Evolutionary conservation across 2,329 filamentous ascomycete species (phyloP).

Genomic region (Coniosporium tulheliwenetii): DNA sequence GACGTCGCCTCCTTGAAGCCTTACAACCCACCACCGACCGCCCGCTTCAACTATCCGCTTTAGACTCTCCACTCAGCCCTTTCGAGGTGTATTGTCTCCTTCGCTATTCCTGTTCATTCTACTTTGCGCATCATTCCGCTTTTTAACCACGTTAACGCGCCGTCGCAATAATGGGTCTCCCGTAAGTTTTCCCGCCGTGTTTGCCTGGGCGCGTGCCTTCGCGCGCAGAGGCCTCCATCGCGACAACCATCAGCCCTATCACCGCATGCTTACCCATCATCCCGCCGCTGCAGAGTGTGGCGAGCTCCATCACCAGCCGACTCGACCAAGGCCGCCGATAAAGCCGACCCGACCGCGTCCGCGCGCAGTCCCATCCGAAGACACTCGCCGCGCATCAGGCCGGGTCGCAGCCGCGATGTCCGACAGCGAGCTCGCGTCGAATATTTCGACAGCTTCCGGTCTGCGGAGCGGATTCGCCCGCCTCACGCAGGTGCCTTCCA

Average conservation of each 20-base stretch:
- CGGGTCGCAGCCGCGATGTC: slow-evolving; percentile 6
- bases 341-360: slow-evolving; percentile 35
- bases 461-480: slow-evolving; percentile 5
- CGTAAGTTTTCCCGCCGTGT: slow-evolving; percentile 18
- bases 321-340: slow-evolving; percentile 25
- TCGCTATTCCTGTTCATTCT: not conserved
- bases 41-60: too few relatives aligned
- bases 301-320: slow-evolving; percentile 34
- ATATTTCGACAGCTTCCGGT: not conserved
- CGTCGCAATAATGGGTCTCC: slow-evolving; percentile 28
- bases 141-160: slow-evolving; percentile 3
- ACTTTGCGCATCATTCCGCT: not conserved
- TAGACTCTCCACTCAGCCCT: not conserved
- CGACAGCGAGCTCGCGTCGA: slow-evolving; percentile 6
- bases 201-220: not conserved
- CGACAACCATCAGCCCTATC: not conserved
- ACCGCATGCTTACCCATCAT: not conserved
- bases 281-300: slow-evolving; percentile 30
- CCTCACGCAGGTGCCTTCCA: slow-evolving; percentile 6
- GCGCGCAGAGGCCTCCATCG: not conserved
- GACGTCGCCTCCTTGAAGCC: too few relatives aligned
- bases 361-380: slow-evolving; percentile 40
- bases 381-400: not conserved
- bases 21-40: too few relatives aligned
- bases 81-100: not conserved